These are phyloP conservation scores for Kurtzmaniella quercitrusa DNA, from an alignment of 1,139 yeast genomes.

Conservation along the genomic window DNA sequence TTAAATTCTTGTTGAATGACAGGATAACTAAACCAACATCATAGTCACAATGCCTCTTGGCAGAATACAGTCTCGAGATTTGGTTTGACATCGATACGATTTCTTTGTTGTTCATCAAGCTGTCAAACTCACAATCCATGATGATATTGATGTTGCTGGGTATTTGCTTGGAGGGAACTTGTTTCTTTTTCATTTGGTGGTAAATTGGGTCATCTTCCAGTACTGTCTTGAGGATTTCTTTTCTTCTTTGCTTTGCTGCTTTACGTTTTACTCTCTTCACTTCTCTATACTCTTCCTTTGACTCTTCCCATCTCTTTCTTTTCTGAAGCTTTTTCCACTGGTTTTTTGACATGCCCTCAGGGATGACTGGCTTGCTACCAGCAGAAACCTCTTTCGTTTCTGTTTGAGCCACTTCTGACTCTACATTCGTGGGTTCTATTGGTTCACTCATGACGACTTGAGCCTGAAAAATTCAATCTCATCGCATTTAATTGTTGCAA, in stretches of 20 bases:
- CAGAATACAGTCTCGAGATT: conserved; percentile 76
- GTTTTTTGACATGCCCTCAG: conserved; percentile 81
- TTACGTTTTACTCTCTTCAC: conserved; percentile 53
- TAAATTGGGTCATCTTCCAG: conserved; percentile 16
- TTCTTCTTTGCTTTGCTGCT: conserved; percentile 29
- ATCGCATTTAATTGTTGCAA: background rate
- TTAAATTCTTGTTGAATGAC: conserved; percentile 63
- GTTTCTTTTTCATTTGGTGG: conserved; percentile 26
- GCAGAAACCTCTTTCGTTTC: conserved; percentile 5
- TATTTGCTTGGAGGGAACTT: conserved; percentile 36
- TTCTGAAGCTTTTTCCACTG: conserved; percentile 75
- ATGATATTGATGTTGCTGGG: conserved; percentile 51
- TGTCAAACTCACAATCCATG: conserved; percentile 88
- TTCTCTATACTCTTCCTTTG: conserved; percentile 53
- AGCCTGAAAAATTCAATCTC: background rate
- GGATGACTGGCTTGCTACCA: conserved; percentile 33
- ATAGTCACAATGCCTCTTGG: conserved; percentile 58
- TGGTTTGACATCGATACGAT: conserved; percentile 75
- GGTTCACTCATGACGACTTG: background rate
- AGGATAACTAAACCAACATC: conserved; percentile 60
- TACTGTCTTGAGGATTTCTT: conserved; percentile 14
- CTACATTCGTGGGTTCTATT: background rate
- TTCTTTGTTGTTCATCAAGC: conserved; percentile 79
- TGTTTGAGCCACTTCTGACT: conserved; percentile 1
- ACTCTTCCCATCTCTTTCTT: conserved; percentile 57